Percentiles rank a stretch among this genome's conserved stretches.
Conservation (phyloP, 208 protist species). For the Blastocrithidia nonstop region DNA sequence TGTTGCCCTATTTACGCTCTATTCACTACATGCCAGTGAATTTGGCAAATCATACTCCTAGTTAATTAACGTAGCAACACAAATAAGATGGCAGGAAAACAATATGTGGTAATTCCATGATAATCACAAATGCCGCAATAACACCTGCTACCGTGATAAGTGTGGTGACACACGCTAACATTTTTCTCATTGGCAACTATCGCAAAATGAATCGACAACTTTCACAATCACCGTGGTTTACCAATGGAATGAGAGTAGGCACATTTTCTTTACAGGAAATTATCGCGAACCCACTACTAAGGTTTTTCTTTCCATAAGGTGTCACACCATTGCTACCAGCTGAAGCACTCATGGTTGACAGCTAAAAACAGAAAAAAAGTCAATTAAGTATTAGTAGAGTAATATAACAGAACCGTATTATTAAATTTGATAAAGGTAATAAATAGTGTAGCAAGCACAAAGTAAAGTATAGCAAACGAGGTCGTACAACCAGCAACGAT, state of each 20-base stretch:
- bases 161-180: constrained; percentile 41
- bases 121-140: background rate
- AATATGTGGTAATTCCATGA: background rate
- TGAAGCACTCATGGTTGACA: background rate
- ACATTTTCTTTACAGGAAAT: constrained; percentile 74
- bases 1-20: constrained; percentile 29
- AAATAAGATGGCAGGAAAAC: background rate
- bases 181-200: constrained; percentile 76
- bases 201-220: constrained; percentile 71
- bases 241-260: constrained; percentile 48
- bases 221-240: constrained; percentile 83
- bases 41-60: background rate
- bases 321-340: constrained; percentile 11
- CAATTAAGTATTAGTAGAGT: background rate
- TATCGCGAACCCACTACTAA: constrained; percentile 59
- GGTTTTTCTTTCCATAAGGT: constrained; percentile 68
- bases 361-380: background rate
- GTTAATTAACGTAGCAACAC: background rate
- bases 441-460: background rate
- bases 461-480: background rate
- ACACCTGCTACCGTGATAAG: background rate
- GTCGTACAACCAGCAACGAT: background rate
- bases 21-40: constrained; percentile 14
- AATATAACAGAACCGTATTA: background rate
- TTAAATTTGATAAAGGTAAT: background rate